Percentiles rank a stretch among this genome's conserved stretches.
These are phyloP conservation scores for Globisporangium radiosum DNA, from an alignment of 352 stramenopile species.

Conservation along the genomic window DNA sequence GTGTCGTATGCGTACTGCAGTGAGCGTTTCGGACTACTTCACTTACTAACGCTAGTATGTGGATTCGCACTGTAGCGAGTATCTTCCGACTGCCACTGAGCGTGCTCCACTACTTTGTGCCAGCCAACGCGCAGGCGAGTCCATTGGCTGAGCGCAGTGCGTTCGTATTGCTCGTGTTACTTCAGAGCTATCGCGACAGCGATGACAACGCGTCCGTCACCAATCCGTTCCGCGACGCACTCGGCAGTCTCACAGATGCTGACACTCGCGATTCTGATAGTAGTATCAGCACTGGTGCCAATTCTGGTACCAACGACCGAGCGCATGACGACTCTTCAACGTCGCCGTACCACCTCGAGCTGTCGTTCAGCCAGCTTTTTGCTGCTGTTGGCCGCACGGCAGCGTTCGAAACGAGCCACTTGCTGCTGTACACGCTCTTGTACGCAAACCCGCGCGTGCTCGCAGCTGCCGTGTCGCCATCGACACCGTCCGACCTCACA, in stretches of 20 bases:
- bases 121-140: slow-evolving; percentile 37
- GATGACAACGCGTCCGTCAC: slow-evolving; percentile 14
- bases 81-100: slow-evolving; percentile 59
- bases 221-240: slow-evolving; percentile 63
- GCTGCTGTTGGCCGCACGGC: slow-evolving; percentile 39
- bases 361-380: slow-evolving; percentile 53
- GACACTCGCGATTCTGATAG: slow-evolving; percentile 3
- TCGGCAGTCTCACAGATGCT: slow-evolving; percentile 35
- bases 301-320: background rate
- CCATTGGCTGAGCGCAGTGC: slow-evolving; percentile 63
- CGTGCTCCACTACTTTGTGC: slow-evolving; percentile 67
- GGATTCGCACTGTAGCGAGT: slow-evolving; percentile 21
- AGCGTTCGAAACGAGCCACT: slow-evolving; percentile 56
- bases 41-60: no score
- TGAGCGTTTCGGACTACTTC: no score
- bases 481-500: background rate
- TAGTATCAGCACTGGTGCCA: background rate
- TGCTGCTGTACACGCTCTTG: slow-evolving; percentile 70
- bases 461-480: slow-evolving; percentile 31
- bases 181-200: slow-evolving; percentile 58
- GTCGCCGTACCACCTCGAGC: slow-evolving; percentile 18
- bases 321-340: slow-evolving; percentile 4
- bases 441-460: slow-evolving; percentile 58
- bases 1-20: background rate
- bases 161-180: slow-evolving; percentile 56